Conservation (phyloP, 83 land plant genomes). For the Picea abies region DNA sequence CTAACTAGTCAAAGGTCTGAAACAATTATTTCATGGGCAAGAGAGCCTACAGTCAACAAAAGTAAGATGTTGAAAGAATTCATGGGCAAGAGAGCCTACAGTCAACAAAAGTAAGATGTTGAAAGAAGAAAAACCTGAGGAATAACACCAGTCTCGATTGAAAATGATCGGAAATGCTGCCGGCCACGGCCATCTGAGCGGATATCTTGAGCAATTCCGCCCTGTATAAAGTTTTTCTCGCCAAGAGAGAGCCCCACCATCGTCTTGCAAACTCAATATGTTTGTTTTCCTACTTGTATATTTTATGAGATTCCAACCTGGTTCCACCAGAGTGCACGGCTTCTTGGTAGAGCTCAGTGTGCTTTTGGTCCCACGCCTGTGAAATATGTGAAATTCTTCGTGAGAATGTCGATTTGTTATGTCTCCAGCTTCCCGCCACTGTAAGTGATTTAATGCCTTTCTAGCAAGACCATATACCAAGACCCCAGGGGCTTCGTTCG, state of each 20-base stretch:
- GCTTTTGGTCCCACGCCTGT: no score
- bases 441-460: no score
- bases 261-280: conserved; percentile 14
- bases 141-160: conserved; percentile 75
- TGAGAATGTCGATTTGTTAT: no score
- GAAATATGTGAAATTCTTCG: no score
- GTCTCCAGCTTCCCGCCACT: no score
- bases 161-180: conserved; percentile 68
- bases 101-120: no score
- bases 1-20: neutral
- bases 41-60: neutral
- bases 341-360: no score
- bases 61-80: neutral
- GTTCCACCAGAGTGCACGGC: no score
- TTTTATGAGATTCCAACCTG: no score
- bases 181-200: conserved; percentile 87
- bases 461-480: no score
- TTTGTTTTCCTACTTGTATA: conserved; percentile 1
- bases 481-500: no score
- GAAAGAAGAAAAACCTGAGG: conserved; percentile 64
- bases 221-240: conserved; percentile 72
- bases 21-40: neutral
- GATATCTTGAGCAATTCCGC: conserved; percentile 78
- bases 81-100: neutral
- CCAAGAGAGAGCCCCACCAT: conserved; percentile 85